Evolutionary conservation across 140 eudicot species (phyloP).

Genomic region (Ambrosia hybrid): DNA sequence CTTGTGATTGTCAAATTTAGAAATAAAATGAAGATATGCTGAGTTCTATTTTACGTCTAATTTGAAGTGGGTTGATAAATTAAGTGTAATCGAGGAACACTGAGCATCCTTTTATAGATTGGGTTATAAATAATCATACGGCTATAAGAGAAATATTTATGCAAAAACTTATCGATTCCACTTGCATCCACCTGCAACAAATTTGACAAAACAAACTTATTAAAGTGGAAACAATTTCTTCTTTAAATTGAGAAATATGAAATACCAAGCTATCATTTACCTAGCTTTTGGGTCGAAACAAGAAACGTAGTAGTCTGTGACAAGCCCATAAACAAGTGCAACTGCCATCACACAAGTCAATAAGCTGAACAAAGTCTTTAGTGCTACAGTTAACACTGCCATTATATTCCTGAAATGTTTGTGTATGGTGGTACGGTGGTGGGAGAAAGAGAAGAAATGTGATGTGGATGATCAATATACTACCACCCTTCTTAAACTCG

Average conservation of each 20-base stretch:
- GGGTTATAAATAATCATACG: neutral
- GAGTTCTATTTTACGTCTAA: too few species aligned
- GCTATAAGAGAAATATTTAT: neutral
- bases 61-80: too few species aligned
- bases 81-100: too few species aligned
- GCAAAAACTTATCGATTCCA: neutral
- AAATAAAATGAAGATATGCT: too few species aligned
- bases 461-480: too few species aligned
- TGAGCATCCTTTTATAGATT: neutral
- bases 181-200: slow-evolving; percentile 24
- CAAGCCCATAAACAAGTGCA: neutral
- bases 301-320: neutral
- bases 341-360: slow-evolving; percentile 11
- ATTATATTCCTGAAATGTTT: neutral
- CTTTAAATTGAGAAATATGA: too few species aligned
- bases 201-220: neutral
- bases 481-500: too few species aligned
- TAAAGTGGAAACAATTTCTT: neutral
- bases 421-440: too few species aligned
- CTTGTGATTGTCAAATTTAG: too few species aligned
- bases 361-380: slow-evolving; percentile 14
- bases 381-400: neutral
- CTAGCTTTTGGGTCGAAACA: slow-evolving; percentile 3
- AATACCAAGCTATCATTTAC: neutral
- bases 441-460: too few species aligned